Conservation (phyloP, 2,329 filamentous ascomycete genomes). For the Cercospora sesami region DNA sequence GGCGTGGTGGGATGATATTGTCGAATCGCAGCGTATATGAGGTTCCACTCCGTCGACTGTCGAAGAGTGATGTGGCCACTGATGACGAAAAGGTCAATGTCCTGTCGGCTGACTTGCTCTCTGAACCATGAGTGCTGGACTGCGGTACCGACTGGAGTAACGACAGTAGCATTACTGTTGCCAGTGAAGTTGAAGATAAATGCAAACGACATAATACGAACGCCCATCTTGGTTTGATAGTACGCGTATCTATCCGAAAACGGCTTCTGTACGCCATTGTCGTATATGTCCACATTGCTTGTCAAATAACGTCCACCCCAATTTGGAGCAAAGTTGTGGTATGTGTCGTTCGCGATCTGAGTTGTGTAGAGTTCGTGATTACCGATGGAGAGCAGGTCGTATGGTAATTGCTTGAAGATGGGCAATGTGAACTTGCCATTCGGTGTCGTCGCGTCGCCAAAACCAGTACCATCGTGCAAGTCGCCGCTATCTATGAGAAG, state of each 20-base stretch:
- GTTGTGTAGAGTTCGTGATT: slow-evolving; percentile 68
- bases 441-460: slow-evolving; percentile 52
- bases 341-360: slow-evolving; percentile 62
- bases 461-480: slow-evolving; percentile 65
- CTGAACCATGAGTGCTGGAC: slow-evolving; percentile 61
- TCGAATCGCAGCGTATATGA: slow-evolving; percentile 61
- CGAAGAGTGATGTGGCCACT: slow-evolving; percentile 63
- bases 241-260: slow-evolving; percentile 51
- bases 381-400: slow-evolving; percentile 57
- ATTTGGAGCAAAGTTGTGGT: slow-evolving; percentile 58
- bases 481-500: slow-evolving; percentile 64
- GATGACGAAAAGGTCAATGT: slow-evolving; percentile 64
- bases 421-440: slow-evolving; percentile 58
- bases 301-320: slow-evolving; percentile 58
- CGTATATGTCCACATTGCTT: slow-evolving; percentile 53
- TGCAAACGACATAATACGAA: slow-evolving; percentile 56
- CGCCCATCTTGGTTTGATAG: slow-evolving; percentile 51
- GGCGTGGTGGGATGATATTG: slow-evolving; percentile 57
- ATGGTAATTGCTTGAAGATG: slow-evolving; percentile 49
- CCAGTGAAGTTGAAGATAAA: slow-evolving; percentile 54
- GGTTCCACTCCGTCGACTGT: slow-evolving; percentile 46
- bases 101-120: slow-evolving; percentile 56
- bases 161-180: slow-evolving; percentile 62
- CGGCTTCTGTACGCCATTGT: slow-evolving; percentile 21
- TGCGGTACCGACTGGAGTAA: slow-evolving; percentile 56